Base-by-base conservation (phyloP, 352 stramenopile genomes). In the Globisporangium barbulae region DNA sequence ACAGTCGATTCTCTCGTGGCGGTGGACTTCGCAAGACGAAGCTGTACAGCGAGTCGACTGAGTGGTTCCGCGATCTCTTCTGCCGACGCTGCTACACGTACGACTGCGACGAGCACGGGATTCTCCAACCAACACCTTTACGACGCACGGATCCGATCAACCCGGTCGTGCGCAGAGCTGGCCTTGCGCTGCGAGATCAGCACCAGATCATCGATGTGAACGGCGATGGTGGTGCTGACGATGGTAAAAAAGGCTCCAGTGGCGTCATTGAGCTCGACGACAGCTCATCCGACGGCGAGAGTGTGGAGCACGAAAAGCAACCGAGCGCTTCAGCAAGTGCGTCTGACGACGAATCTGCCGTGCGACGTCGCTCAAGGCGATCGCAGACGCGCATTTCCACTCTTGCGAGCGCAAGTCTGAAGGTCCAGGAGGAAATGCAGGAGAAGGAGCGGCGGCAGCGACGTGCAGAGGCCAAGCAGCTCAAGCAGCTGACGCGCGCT, bases 51-150 rank as follows among this genome's bases (percentile, higher is more conserved):
- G 67, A 82, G 10, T 50, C 89, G 17, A 79, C 84, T 47, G 87
- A 97, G 64, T 89, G 78, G 59, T 94, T 93, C 71, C 79, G 85
- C 0, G 78, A 93, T 60, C 58, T 98, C 3, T 97, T 97, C 63
- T 98, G 93, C 65, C 76, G 88, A 3, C 77, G 86, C 2, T 98
- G 93, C 70, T 97, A 90, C 64, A 80, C 67, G 0, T 98, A 97
- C 73, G 90, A 97, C 69, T 98, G 93, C 59, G 77, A 84, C 50
- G 68, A 96, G 39, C 93, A 98, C 66, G 90, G 90, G 1, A 94
- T 90, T 48, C 62, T 90, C 54, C 76, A 90, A 44, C 82, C 84
- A 3, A 72, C 73, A 25, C 82, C 81, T 19, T 66, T 57, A 12
- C 42, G 65, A 57, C 78, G 84, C 2, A 72, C 64, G 2, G 81